phyloP scores from a whole-genome alignment of 305 asterid genomes.

The Solanum chacoense region DNA sequence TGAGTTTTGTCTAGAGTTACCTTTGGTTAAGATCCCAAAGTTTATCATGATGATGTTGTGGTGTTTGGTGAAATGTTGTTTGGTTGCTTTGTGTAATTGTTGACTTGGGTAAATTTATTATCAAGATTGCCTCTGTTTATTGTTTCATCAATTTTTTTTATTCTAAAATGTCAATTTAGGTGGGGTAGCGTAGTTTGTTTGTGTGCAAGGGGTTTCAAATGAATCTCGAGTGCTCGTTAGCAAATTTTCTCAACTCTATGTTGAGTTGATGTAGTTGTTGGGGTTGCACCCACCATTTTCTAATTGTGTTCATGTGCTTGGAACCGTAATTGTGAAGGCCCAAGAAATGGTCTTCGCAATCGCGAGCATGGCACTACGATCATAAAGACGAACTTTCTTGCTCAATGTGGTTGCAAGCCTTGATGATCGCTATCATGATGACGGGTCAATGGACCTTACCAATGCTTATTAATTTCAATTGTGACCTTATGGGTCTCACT shows the following conservation, averaged over 20 bases:
- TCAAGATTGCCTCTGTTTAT: neutral
- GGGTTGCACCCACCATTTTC: neutral
- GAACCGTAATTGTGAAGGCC: neutral
- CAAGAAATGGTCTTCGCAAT: neutral
- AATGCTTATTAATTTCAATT: no score
- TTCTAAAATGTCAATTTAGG: neutral
- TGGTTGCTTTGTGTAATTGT: neutral
- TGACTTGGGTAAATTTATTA: neutral
- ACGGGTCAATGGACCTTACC: no score
- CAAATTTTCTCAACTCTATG: neutral
- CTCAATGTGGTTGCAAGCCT: neutral
- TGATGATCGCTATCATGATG: neutral
- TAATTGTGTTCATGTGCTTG: neutral
- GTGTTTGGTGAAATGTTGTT: neutral
- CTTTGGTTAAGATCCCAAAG: neutral
- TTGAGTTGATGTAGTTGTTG: neutral
- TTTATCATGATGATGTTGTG: neutral
- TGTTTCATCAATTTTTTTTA: no score
- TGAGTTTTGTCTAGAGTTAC: neutral
- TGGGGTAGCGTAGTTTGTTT: neutral
- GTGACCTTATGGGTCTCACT: no score
- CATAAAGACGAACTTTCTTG: neutral
- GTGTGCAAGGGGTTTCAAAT: neutral
- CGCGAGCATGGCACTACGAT: neutral
- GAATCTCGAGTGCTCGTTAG: neutral